Evolutionary conservation across 2,329 filamentous ascomycete genomes (phyloP).

Genomic region (Stachybotrys elegans): DNA sequence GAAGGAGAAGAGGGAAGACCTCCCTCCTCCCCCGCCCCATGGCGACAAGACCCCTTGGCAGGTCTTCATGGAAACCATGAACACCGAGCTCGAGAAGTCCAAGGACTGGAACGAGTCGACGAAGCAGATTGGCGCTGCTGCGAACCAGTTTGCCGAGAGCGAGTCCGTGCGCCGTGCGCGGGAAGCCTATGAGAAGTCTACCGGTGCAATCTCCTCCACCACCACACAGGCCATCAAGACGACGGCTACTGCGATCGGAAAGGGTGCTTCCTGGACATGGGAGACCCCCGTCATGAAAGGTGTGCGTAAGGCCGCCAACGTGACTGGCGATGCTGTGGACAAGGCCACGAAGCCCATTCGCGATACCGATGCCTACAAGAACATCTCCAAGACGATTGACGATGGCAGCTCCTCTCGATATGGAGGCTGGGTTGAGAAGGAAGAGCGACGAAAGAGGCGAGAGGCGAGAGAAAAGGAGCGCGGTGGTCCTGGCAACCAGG

Average conservation of each 20-base stretch:
- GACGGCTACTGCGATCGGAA: slow-evolving; percentile 81
- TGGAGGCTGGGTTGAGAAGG: slow-evolving; percentile 94
- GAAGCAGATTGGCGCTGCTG: slow-evolving; percentile 84
- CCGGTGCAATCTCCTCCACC: slow-evolving; percentile 73
- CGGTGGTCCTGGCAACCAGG: slow-evolving; percentile 43
- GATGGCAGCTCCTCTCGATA: slow-evolving; percentile 95
- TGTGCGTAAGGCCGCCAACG: slow-evolving; percentile 77
- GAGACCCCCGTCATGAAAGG: slow-evolving; percentile 91
- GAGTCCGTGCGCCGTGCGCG: slow-evolving; percentile 82
- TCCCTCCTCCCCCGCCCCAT: slow-evolving; percentile 87
- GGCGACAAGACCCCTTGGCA: slow-evolving; percentile 99
- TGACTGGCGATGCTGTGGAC: slow-evolving; percentile 81
- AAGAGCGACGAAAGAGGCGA: slow-evolving; percentile 78
- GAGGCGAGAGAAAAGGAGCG: slow-evolving; percentile 65
- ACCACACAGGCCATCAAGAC: slow-evolving; percentile 77
- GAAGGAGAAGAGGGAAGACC: slow-evolving; percentile 60
- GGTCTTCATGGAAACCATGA: slow-evolving; percentile 96
- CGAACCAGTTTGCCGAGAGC: slow-evolving; percentile 88
- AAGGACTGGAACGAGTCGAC: slow-evolving; percentile 99
- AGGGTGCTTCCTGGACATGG: slow-evolving; percentile 95
- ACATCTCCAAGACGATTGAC: slow-evolving; percentile 92
- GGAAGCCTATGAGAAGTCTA: slow-evolving; percentile 81
- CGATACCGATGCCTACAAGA: slow-evolving; percentile 91
- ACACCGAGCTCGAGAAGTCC: slow-evolving; percentile 88
- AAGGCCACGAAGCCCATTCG: slow-evolving; percentile 93